Percentiles rank a stretch among this genome's conserved stretches.
phyloP scores from a whole-genome alignment of 371 early-diverging fungal genomes.

The Mucor velutinosus region DNA sequence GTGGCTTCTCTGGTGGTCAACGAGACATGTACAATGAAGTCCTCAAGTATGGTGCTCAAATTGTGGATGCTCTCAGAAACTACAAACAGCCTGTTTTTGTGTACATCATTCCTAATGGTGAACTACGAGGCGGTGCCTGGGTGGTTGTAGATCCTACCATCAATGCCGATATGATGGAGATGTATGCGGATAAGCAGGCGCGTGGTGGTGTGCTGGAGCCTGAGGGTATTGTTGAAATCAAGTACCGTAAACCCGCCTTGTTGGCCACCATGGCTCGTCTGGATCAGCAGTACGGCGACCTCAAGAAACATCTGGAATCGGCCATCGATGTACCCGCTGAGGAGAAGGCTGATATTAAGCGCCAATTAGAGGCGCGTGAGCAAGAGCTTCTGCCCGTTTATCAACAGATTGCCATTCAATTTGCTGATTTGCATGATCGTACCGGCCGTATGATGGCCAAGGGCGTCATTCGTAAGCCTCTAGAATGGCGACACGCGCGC shows the following conservation, averaged over 20 bases:
- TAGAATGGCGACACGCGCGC: conserved; percentile 85
- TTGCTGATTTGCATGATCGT: conserved; percentile 97
- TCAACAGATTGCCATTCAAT: conserved; percentile 91
- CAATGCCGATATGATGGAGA: conserved; percentile 96
- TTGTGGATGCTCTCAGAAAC: conserved; percentile 93
- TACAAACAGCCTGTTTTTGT: conserved; percentile 98
- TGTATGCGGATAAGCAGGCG: conserved; percentile 93
- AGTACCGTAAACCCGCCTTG: conserved; percentile 93
- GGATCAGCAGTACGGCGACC: conserved; percentile 71
- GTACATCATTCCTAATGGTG: conserved; percentile 95
- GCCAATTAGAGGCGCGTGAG: conserved; percentile 79
- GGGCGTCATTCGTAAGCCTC: conserved; percentile 79
- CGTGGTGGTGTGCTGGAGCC: conserved; percentile 98
- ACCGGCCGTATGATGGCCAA: conserved; percentile 96
- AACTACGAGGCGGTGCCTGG: conserved; percentile 99
- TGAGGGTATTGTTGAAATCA: conserved; percentile 98
- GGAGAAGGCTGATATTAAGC: conserved; percentile 66
- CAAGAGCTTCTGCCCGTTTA: conserved; percentile 87
- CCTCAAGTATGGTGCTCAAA: conserved; percentile 96
- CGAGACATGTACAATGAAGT: conserved; percentile 98
- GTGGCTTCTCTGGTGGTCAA: conserved; percentile 99
- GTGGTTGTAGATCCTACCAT: conserved; percentile 99
- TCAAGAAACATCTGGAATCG: conserved; percentile 66
- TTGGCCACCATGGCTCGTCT: conserved; percentile 91
- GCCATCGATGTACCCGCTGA: conserved; percentile 50